Evolutionary conservation across 1,284 basidiomycete genomes (phyloP).

Genomic region (Trichosporon sp.): DNA sequence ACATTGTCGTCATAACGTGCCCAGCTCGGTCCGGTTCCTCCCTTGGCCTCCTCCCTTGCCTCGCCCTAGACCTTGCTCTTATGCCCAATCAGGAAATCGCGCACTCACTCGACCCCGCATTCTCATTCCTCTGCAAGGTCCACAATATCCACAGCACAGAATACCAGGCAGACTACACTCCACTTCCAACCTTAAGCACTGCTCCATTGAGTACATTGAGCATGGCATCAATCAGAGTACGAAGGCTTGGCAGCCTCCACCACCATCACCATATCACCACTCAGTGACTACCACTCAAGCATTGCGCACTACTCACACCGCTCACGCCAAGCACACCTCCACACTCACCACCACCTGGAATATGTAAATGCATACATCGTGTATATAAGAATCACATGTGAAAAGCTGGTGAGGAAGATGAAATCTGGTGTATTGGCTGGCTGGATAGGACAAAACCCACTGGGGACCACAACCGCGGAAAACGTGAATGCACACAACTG

Average conservation of each 20-base stretch:
- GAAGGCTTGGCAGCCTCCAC: background rate
- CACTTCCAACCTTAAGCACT: no score
- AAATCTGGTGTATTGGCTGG: conserved; percentile 1
- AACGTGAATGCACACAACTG: no score
- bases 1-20: background rate
- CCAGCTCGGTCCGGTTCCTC: background rate
- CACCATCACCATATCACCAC: background rate
- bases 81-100: background rate
- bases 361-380: conserved; percentile 5
- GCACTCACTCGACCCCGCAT: background rate
- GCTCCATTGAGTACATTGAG: no score
- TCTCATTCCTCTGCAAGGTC: background rate
- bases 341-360: background rate
- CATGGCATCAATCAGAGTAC: no score
- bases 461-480: no score
- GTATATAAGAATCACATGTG: conserved; percentile 1
- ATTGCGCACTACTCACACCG: no score
- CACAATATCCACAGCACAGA: background rate
- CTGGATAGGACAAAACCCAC: no score
- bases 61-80: no score
- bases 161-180: background rate
- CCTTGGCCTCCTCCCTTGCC: background rate
- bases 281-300: no score
- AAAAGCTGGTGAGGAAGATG: background rate
- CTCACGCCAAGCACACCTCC: background rate